Conservation (phyloP, 176 grass and related monocot genomes). For the Leersia perrieri region DNA sequence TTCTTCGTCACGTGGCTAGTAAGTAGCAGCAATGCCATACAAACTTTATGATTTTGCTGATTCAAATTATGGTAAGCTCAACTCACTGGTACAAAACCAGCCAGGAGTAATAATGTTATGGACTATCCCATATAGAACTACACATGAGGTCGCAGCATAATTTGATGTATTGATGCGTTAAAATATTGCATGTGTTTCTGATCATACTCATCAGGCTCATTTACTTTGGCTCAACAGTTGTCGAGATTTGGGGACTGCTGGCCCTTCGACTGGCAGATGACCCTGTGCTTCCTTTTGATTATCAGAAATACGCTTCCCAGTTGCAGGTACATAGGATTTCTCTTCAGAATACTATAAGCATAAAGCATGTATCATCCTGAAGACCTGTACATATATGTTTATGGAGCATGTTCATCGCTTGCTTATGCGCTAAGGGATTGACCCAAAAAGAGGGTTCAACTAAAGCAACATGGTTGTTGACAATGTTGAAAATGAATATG, state of each 20-base stretch:
- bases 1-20: constrained; percentile 90
- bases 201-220: constrained; percentile 5
- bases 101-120: constrained; percentile 8
- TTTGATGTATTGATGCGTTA: not conserved
- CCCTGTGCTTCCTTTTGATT: constrained; percentile 84
- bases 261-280: constrained; percentile 85
- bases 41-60: not conserved
- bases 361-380: not conserved
- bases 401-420: not conserved
- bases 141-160: not conserved
- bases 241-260: constrained; percentile 88
- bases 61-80: not conserved
- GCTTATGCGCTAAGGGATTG: not conserved
- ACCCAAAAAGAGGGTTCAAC: not conserved
- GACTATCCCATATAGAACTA: not conserved
- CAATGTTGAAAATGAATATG: not conserved
- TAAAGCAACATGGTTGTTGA: not conserved
- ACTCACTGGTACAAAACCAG: not conserved
- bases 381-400: not conserved
- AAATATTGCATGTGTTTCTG: constrained; percentile 8
- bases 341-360: constrained; percentile 20
- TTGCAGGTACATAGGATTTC: constrained; percentile 56
- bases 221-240: constrained; percentile 51
- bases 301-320: constrained; percentile 61
- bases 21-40: constrained; percentile 24